These are phyloP conservation scores for Ceratobasidium sp. DNA, from an alignment of 1,284 basidiomycete genomes.

Conservation along the genomic window DNA sequence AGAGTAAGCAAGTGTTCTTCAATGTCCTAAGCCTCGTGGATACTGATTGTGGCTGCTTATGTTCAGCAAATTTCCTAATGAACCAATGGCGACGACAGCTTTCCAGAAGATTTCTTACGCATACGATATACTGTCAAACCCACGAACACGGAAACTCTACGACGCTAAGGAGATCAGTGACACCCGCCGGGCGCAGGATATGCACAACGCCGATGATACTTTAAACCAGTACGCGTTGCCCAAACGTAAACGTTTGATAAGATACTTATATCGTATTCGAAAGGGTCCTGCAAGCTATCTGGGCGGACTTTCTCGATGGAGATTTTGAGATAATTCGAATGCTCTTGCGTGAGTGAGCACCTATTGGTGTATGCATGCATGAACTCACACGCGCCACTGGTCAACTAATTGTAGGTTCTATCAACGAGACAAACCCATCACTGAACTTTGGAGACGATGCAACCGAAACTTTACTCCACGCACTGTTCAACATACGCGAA, in stretches of 20 bases:
- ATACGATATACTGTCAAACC: slow-evolving; percentile 83
- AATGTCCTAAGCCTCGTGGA: slow-evolving; percentile 28
- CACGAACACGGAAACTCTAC: slow-evolving; percentile 75
- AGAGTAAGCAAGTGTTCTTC: slow-evolving; percentile 68
- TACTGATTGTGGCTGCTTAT: background rate
- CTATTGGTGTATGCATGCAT: slow-evolving; percentile 3
- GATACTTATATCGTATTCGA: slow-evolving; percentile 67
- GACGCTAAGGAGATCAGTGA: slow-evolving; percentile 62
- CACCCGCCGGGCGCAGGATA: slow-evolving; percentile 1
- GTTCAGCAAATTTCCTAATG: slow-evolving; percentile 81
- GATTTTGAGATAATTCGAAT: slow-evolving; percentile 85
- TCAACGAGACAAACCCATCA: slow-evolving; percentile 79
- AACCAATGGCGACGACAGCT: slow-evolving; percentile 78
- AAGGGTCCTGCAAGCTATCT: slow-evolving; percentile 69
- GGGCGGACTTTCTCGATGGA: slow-evolving; percentile 86
- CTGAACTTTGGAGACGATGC: slow-evolving; percentile 78
- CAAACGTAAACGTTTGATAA: slow-evolving; percentile 73
- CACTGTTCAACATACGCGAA: slow-evolving; percentile 74
- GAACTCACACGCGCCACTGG: background rate
- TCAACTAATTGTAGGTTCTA: slow-evolving; percentile 65
- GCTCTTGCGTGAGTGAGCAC: slow-evolving; percentile 70
- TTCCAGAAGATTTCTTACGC: slow-evolving; percentile 89
- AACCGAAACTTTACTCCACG: slow-evolving; percentile 73
- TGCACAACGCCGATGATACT: slow-evolving; percentile 38
- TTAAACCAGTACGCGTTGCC: slow-evolving; percentile 57